A percentile compares a stretch with the other conserved stretches of the same genome.
Evolutionary conservation across 352 stramenopile species (phyloP).

Genomic region (Pythium rishiriense): DNA sequence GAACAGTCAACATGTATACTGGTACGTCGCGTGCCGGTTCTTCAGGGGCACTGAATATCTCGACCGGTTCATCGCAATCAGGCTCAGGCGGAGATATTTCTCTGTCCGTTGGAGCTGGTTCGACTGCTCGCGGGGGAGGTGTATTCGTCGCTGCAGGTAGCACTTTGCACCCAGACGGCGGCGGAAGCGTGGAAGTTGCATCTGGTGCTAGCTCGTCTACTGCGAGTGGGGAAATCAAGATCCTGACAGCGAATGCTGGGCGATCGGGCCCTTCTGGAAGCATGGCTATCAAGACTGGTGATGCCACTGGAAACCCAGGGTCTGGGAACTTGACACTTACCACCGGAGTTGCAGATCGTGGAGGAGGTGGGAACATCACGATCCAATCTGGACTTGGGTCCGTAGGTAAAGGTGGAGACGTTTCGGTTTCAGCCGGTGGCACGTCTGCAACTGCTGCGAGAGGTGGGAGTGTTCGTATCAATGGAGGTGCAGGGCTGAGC

Average conservation of each 20-base stretch:
- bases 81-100: constrained; percentile 58
- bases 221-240: constrained; percentile 46
- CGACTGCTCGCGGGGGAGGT: constrained; percentile 44
- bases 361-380: constrained; percentile 62
- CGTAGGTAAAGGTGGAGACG: constrained; percentile 50
- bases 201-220: constrained; percentile 56
- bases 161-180: constrained; percentile 42
- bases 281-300: constrained; percentile 68
- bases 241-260: constrained; percentile 56
- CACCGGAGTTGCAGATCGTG: constrained; percentile 51
- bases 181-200: constrained; percentile 50
- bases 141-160: constrained; percentile 45
- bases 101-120: constrained; percentile 51
- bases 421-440: constrained; percentile 34
- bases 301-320: constrained; percentile 42
- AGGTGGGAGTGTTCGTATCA: constrained; percentile 49
- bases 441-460: constrained; percentile 35
- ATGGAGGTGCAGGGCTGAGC: constrained; percentile 45
- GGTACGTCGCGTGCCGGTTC: constrained; percentile 42
- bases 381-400: constrained; percentile 45
- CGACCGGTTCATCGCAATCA: constrained; percentile 51
- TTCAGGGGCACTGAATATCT: constrained; percentile 71
- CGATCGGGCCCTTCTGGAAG: constrained; percentile 69
- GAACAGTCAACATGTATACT: constrained; percentile 47
- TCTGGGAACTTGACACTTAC: constrained; percentile 70